Evolutionary conservation across 495 filamentous ascomycete species (phyloP).

Genomic region (Penicillium paxilli): DNA sequence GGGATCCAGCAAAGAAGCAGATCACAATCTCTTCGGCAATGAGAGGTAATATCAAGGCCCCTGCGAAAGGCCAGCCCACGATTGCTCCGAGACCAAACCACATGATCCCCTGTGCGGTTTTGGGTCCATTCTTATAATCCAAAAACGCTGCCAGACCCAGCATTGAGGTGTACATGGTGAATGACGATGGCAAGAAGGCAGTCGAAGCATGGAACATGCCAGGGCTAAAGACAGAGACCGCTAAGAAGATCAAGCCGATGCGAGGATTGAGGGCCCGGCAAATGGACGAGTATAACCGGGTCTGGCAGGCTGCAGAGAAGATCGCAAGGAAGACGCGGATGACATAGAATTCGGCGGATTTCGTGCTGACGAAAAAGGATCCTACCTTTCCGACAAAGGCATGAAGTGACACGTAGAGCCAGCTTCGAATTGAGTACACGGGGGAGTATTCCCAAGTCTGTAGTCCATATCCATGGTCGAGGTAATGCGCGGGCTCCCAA

Average conservation of each 20-base stretch:
- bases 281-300: conserved; percentile 73
- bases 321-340: conserved; percentile 73
- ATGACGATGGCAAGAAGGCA: conserved; percentile 88
- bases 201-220: conserved; percentile 92
- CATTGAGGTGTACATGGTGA: conserved; percentile 94
- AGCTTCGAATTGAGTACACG: conserved; percentile 91
- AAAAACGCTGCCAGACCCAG: conserved; percentile 86
- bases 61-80: conserved; percentile 93
- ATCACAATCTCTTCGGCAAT: conserved; percentile 73
- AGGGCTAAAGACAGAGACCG: conserved; percentile 72
- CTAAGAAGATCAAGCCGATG: conserved; percentile 79
- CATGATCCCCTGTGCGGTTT: conserved; percentile 78
- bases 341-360: conserved; percentile 81
- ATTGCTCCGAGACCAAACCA: conserved; percentile 91
- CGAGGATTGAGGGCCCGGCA: conserved; percentile 71
- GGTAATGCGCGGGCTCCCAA: conserved; percentile 97
- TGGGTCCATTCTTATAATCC: conserved; percentile 73
- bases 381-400: conserved; percentile 66
- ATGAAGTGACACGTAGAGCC: conserved; percentile 90
- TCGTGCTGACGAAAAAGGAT: conserved; percentile 56
- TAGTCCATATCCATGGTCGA: conserved; percentile 87
- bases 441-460: conserved; percentile 99
- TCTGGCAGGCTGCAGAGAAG: conserved; percentile 77
- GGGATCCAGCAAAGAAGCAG: conserved; percentile 56
- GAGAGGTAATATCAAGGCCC: conserved; percentile 79